Evolutionary conservation across 2,329 filamentous ascomycete genomes (phyloP).

Genomic region (Meredithiella fracta): DNA sequence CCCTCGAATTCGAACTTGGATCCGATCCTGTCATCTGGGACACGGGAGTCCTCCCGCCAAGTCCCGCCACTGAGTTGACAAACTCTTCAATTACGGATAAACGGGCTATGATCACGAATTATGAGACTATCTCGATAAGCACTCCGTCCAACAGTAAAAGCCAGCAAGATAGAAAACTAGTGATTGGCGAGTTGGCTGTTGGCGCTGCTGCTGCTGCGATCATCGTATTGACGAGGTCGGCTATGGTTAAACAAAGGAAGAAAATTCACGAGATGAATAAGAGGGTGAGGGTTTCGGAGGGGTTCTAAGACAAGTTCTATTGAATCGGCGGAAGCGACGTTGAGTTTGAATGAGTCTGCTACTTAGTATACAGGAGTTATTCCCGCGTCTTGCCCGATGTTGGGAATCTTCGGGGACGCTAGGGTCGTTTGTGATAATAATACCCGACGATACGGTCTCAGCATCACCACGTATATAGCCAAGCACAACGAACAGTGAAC

Average conservation of each 20-base stretch:
- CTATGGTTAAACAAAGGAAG: not conserved
- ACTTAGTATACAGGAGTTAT: not conserved
- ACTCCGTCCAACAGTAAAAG: not conserved
- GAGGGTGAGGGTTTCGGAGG: not conserved
- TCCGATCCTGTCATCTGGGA: constrained; percentile 36
- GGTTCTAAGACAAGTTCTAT: not conserved
- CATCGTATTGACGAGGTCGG: not conserved
- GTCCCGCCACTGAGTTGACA: constrained; percentile 24
- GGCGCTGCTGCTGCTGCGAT: not conserved
- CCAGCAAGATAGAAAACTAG: not conserved
- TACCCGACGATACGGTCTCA: too few species aligned
- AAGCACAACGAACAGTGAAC: too few species aligned
- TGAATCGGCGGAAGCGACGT: not conserved
- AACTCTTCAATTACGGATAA: not conserved
- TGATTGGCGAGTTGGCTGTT: too few species aligned
- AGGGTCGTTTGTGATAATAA: not conserved
- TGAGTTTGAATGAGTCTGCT: not conserved
- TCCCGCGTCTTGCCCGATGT: too few species aligned
- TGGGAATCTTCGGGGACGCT: too few species aligned
- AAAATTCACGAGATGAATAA: not conserved
- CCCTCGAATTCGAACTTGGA: constrained; percentile 48
- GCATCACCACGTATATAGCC: too few species aligned
- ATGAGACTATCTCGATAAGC: not conserved
- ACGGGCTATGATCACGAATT: not conserved
- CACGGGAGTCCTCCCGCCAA: constrained; percentile 43